Percentiles rank a stretch among this genome's conserved stretches.
Conservation (phyloP, 2,329 filamentous ascomycete genomes). For the Meredithiella fracta region DNA sequence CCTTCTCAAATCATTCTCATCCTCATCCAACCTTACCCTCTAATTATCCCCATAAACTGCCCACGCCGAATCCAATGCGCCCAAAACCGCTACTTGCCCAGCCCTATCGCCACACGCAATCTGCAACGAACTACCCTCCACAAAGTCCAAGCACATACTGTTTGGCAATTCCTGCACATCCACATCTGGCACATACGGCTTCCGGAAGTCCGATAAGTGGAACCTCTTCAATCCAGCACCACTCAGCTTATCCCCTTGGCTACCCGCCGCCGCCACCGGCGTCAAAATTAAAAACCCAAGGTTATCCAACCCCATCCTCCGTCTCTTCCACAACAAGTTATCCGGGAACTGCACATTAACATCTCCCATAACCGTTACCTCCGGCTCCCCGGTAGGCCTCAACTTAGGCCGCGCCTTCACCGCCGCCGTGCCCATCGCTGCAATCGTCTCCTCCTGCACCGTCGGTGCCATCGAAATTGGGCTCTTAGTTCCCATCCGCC, state of each 20-base stretch:
- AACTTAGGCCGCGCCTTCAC: conserved; percentile 15
- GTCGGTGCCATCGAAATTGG: conserved; percentile 32
- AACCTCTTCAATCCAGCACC: conserved; percentile 51
- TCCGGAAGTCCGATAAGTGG: conserved; percentile 68
- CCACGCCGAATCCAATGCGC: conserved; percentile 24
- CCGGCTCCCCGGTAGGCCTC: conserved; percentile 20
- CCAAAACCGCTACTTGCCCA: conserved; percentile 38
- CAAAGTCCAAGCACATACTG: conserved; percentile 49
- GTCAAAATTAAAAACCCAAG: conserved; percentile 71
- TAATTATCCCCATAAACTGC: conserved; percentile 18
- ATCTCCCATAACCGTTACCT: conserved; percentile 61
- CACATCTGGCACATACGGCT: conserved; percentile 69
- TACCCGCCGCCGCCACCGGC: conserved; percentile 30
- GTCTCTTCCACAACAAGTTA: conserved; percentile 87
- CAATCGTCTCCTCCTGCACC: conserved; percentile 30
- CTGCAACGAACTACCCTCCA: conserved; percentile 45
- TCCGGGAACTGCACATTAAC: conserved; percentile 97
- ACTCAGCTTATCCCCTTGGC: conserved; percentile 38
- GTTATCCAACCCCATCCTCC: conserved; percentile 71
- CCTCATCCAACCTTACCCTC: neutral
- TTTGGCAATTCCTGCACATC: conserved; percentile 87
- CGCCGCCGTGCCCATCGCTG: conserved; percentile 19
- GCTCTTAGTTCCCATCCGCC: conserved; percentile 26
- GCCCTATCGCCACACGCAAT: conserved; percentile 46
- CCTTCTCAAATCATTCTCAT: neutral